Evolutionary conservation across 106 monocot genomes (phyloP).

Genomic region (Acorus calamus): DNA sequence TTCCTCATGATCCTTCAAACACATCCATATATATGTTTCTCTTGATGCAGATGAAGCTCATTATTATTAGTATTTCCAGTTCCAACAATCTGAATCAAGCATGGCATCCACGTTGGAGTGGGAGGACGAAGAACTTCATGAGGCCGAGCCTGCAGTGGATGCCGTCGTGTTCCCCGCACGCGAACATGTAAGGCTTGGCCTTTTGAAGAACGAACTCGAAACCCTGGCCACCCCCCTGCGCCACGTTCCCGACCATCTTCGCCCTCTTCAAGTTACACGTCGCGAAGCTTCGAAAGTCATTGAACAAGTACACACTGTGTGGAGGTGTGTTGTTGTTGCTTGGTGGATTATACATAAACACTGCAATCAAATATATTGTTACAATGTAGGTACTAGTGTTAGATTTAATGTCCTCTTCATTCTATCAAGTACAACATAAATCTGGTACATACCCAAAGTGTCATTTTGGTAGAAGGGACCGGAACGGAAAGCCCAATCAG

Average conservation of each 20-base stretch:
- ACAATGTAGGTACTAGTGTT: background rate
- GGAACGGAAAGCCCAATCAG: slow-evolving; percentile 1
- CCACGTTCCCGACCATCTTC: background rate
- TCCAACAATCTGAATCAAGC: too few species aligned
- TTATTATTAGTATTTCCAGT: too few species aligned
- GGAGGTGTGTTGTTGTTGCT: slow-evolving; percentile 2
- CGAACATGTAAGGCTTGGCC: slow-evolving; percentile 1
- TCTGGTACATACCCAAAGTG: background rate
- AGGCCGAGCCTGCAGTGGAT: background rate
- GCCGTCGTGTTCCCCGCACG: background rate
- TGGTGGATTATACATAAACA: slow-evolving; percentile 7
- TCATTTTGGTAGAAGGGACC: slow-evolving; percentile 13
- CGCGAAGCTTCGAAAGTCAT: background rate
- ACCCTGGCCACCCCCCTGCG: slow-evolving; percentile 4
- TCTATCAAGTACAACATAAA: background rate
- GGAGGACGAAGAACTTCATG: slow-evolving; percentile 3
- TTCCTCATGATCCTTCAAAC: too few species aligned
- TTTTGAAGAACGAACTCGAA: background rate
- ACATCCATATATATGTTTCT: too few species aligned
- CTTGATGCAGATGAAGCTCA: too few species aligned
- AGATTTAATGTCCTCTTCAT: too few species aligned
- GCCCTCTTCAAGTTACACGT: background rate
- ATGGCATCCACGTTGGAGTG: background rate
- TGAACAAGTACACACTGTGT: slow-evolving; percentile 4
- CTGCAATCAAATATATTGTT: background rate